Evolutionary conservation across 805 yeast species (phyloP), one percentile per base, ranked within the genome.

Genomic region (Cyberlindnera americana): DNA sequence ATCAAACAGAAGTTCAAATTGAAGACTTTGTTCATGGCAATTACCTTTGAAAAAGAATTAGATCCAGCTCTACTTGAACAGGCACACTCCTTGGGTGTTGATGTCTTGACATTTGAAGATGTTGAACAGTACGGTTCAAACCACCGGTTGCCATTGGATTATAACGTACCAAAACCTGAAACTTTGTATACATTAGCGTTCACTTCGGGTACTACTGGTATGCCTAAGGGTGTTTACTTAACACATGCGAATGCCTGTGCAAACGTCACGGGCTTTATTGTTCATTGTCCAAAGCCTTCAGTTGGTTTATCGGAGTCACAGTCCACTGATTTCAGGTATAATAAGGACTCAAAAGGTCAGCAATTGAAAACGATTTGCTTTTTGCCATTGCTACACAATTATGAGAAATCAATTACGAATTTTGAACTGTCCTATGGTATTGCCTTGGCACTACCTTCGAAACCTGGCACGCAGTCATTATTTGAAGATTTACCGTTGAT

Each of bases 201-300:
- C 55, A 78, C 84, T 6, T 76, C 82, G 0, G 84, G 84, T 12
- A 78, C 84, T 4, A 75, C 83, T 2, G 82, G 83, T 3, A 58
- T 70, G 25, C 84, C 84, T 22, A 78, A 78, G 56, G 84, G 84
- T 15, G 83, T 74, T 15, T 74, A 77, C 35, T 62, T 81, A 42
- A 69, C 78, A n/a, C 88, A 83, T 47, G 60, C 57, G 29, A 78
- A 76, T 48, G 69, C 76, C 14, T 64, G 64, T 11, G 56, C 70
- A 19, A 67, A 67, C 39, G 51, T 59, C 18, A 52, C 62, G 6
- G 59, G 55, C 15, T 56, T 54, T 38, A 47, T 54, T 11, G 48
- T 57, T 7, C 54, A 54, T 27, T 45, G 51, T 25, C 59, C 60
- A 6, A 56, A 54, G 27, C 57, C 60, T 13, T 55, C 57, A 2